Base-by-base conservation (phyloP, 1,139 yeast species). In the Lipomyces yarrowii region DNA sequence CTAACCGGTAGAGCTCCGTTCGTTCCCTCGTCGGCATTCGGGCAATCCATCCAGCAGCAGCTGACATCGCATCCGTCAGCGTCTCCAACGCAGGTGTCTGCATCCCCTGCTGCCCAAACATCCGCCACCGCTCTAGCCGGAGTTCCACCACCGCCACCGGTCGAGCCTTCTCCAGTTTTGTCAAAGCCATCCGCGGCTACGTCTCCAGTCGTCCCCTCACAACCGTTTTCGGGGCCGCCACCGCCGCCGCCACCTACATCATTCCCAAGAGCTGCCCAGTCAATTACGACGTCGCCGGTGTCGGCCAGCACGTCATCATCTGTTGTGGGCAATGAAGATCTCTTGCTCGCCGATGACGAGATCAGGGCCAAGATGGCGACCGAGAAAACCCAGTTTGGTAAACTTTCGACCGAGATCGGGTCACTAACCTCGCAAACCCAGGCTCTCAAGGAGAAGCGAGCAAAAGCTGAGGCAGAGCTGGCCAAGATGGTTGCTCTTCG, bases 371-470 rank as follows among this genome's bases (percentile, higher is more conserved):
- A 89, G 74, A 80, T 91, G 60, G 87, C 96, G 0, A 86, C 86
- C 70, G 93, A 96, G 2, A 87, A 96, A 18, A 86, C 94, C 2
- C 97, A 91, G 72, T 84, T 91, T 76, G 97, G 97, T 21, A 91
- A 93, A 73, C 83, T 90, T 60, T 89, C 96, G 0, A 91, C 89
- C 73, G 97, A 93, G 79, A 87, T 91, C 68, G 87, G 87, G 69
- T 89, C 97, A 0, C 82, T 92, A 71, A 84, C 92, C 1, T 79
- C 84, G 26, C 97, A 93, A 78, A 90, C 96, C 1, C 81, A 89
- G 0, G 84, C 83, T 21, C 82, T 90, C 46, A 87, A 87, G 69
- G 89, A 87, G 46, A 90, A 88, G 78, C 88, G 91, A 70, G 81
- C 85, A 32, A 84, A 87, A 69, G 91, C 96, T 0, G 93, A 89